These are phyloP conservation scores for Talaromyces thailandensis DNA, from an alignment of 495 filamentous ascomycete genomes.

Conservation along the genomic window DNA sequence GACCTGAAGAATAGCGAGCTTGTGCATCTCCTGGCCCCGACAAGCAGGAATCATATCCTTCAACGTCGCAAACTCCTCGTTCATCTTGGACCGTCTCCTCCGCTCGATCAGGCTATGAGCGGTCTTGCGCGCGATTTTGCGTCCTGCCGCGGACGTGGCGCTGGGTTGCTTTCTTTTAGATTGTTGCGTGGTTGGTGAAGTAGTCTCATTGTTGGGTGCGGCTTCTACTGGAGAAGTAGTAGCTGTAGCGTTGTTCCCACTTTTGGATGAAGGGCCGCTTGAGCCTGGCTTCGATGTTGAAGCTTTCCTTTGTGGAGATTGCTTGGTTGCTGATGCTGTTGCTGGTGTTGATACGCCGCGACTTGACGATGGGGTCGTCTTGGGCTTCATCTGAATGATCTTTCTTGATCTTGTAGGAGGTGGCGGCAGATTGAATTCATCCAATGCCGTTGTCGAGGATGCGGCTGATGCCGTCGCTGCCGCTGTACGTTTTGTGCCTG, in stretches of 20 bases:
- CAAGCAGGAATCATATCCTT: slow-evolving; percentile 97
- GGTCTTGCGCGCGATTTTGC: slow-evolving; percentile 92
- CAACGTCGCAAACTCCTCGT: slow-evolving; percentile 90
- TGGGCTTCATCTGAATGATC: slow-evolving; percentile 94
- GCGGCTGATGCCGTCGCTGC: slow-evolving; percentile 28
- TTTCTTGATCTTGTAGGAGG: slow-evolving; percentile 87
- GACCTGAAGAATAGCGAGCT: slow-evolving; percentile 92
- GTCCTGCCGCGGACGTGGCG: slow-evolving; percentile 69
- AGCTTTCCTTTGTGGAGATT: slow-evolving; percentile 11
- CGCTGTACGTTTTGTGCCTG: not conserved
- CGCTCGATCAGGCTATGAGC: slow-evolving; percentile 94
- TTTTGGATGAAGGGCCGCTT: not conserved
- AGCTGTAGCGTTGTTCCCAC: slow-evolving; percentile 15
- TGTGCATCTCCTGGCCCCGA: slow-evolving; percentile 88
- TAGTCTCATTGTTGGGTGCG: slow-evolving; percentile 2
- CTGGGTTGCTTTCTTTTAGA: slow-evolving; percentile 60
- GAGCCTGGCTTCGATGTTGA: not conserved
- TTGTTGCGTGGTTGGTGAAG: not conserved
- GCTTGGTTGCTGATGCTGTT: slow-evolving; percentile 14
- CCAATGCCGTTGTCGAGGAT: slow-evolving; percentile 35
- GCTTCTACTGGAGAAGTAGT: slow-evolving; percentile 18
- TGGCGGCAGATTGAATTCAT: slow-evolving; percentile 73
- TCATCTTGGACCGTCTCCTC: slow-evolving; percentile 91
- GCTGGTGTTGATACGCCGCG: slow-evolving; percentile 10
- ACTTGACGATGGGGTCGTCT: slow-evolving; percentile 20